These are phyloP conservation scores for Chloropicon primus DNA, from an alignment of 139 green algal genomes.

Conservation along the genomic window DNA sequence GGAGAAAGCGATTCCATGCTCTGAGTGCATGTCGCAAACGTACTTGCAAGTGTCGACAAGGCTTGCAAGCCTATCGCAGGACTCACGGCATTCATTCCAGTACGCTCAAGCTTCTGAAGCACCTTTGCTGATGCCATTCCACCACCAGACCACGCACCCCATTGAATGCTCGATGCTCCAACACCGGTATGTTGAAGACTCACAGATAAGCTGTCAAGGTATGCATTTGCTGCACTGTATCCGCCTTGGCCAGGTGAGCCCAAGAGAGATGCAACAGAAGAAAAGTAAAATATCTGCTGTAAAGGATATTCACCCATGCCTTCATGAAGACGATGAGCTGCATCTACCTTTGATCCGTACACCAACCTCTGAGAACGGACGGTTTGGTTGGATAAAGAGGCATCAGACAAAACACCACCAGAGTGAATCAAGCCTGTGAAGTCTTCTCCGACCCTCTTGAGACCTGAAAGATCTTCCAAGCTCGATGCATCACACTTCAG, in stretches of 20 bases:
- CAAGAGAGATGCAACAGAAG: background rate
- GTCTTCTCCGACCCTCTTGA: background rate
- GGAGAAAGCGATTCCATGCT: background rate
- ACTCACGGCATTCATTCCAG: constrained; percentile 35
- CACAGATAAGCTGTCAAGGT: background rate
- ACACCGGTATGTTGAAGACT: background rate
- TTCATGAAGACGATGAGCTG: background rate
- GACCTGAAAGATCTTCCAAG: background rate
- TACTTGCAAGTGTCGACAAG: constrained; percentile 9
- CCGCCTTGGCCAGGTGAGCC: background rate
- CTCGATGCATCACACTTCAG: background rate
- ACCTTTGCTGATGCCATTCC: constrained; percentile 2
- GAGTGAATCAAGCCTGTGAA: constrained; percentile 10
- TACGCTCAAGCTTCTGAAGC: constrained; percentile 30
- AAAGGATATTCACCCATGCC: background rate
- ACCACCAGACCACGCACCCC: constrained; percentile 66
- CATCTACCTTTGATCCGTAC: constrained; percentile 17
- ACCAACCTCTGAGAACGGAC: background rate
- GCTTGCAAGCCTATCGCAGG: constrained; percentile 28
- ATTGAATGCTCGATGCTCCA: constrained; percentile 47
- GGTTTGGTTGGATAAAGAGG: constrained; percentile 10
- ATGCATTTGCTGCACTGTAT: background rate
- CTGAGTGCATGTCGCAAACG: background rate
- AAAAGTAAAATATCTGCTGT: background rate
- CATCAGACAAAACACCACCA: constrained; percentile 11